Evolutionary conservation across 345 rosid genomes (phyloP).

Genomic region (Geranium brycei): DNA sequence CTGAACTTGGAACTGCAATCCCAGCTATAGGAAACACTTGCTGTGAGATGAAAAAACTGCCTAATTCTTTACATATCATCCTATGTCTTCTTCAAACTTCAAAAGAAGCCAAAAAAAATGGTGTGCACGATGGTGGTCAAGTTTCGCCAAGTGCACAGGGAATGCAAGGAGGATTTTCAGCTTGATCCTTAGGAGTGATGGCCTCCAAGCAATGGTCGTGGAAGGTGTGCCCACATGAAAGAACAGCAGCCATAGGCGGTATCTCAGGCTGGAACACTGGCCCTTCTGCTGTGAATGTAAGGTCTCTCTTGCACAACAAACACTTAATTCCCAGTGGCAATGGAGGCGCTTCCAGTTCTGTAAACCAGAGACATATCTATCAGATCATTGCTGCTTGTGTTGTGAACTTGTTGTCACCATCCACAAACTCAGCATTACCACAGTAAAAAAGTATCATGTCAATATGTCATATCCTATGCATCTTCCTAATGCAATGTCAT

Average conservation of each 20-base stretch:
- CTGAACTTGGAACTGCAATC: no score
- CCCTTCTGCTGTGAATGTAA: conserved; percentile 21
- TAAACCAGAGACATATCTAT: conserved; percentile 1
- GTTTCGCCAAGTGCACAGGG: conserved; percentile 20
- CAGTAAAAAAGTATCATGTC: no score
- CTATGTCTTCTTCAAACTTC: no score
- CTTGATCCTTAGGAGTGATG: conserved; percentile 16
- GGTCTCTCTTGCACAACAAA: conserved; percentile 29
- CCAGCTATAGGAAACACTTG: no score
- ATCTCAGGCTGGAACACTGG: conserved; percentile 11
- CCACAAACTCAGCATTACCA: no score
- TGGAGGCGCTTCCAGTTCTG: conserved; percentile 11
- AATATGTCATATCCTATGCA: no score
- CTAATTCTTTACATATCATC: no score
- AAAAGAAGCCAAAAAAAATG: no score
- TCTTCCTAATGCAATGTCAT: no score
- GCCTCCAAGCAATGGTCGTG: conserved; percentile 27
- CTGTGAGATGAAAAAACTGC: no score
- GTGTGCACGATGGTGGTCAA: conserved; percentile 1
- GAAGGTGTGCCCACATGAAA: conserved; percentile 36
- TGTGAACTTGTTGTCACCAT: no score
- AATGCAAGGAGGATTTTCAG: conserved; percentile 27
- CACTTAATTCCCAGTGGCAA: conserved; percentile 20
- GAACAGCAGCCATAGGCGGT: conserved; percentile 25
- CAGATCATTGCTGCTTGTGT: no score